Evolutionary conservation across 164 flowering plant genomes (phyloP).

Genomic region (Vitis cinerea): DNA sequence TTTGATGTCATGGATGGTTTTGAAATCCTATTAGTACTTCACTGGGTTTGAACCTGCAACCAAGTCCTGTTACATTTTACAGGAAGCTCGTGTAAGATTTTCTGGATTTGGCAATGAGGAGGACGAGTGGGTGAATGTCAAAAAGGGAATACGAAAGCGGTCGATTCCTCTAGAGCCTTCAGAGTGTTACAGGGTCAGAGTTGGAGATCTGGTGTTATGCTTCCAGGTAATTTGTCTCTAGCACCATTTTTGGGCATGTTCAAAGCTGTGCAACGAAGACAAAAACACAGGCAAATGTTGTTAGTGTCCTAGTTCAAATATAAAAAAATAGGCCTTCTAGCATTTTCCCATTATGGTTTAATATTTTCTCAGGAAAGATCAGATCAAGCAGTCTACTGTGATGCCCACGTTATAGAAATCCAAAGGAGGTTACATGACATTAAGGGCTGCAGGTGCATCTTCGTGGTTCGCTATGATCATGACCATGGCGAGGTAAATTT

Average conservation of each 20-base stretch:
- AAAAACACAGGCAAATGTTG: no score
- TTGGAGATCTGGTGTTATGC: constrained; percentile 79
- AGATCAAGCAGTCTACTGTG: constrained; percentile 66
- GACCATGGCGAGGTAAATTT: constrained; percentile 57
- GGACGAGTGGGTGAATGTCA: constrained; percentile 89
- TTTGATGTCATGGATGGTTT: neutral
- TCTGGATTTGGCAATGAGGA: constrained; percentile 71
- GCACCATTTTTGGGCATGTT: neutral
- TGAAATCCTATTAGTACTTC: neutral
- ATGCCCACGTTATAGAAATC: constrained; percentile 65
- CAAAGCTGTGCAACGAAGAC: no score
- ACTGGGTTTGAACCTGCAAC: neutral
- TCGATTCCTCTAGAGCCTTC: constrained; percentile 76
- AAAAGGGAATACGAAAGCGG: constrained; percentile 61
- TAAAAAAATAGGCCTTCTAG: no score
- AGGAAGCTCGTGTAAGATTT: constrained; percentile 92
- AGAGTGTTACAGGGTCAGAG: constrained; percentile 63
- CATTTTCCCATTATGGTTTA: no score
- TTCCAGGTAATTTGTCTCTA: constrained; percentile 51
- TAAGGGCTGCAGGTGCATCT: constrained; percentile 70
- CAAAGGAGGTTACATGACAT: constrained; percentile 65
- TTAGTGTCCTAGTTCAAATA: no score
- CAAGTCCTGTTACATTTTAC: constrained; percentile 6
- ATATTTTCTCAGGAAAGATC: constrained; percentile 56
- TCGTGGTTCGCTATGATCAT: constrained; percentile 66